phyloP scores from a whole-genome alignment of 2,329 filamentous ascomycete genomes.

The Cladophialophora bantiana region DNA sequence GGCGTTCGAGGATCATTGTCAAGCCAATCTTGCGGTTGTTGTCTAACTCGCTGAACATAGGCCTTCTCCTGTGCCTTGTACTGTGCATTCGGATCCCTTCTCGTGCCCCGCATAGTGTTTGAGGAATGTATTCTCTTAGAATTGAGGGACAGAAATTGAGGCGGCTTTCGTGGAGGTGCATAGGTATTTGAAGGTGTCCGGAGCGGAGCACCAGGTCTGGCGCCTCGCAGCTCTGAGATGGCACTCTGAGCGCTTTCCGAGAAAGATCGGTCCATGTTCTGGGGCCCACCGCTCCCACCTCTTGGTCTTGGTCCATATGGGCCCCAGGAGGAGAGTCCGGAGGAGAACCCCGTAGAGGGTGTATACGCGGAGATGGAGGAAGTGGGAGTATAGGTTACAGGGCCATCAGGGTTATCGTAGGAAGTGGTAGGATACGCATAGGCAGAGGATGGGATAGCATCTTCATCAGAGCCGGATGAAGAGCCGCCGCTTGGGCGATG shows the following conservation, averaged over 20 bases:
- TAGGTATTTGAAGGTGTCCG: constrained; percentile 82
- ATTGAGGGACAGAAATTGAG: constrained; percentile 56
- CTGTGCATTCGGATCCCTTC: constrained; percentile 72
- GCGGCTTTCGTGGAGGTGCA: constrained; percentile 66
- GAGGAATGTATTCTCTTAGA: constrained; percentile 62
- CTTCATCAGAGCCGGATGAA: constrained; percentile 50
- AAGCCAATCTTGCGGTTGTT: constrained; percentile 80
- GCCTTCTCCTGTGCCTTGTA: constrained; percentile 89
- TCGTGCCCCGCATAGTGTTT: constrained; percentile 61
- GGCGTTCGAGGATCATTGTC: constrained; percentile 69
- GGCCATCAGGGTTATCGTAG: constrained; percentile 44
- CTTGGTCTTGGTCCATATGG: constrained; percentile 50
- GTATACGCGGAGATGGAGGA: constrained; percentile 43
- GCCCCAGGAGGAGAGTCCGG: constrained; percentile 47
- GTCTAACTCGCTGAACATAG: constrained; percentile 89
- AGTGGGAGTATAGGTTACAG: constrained; percentile 45
- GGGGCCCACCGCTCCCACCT: constrained; percentile 55
- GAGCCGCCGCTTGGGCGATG: constrained; percentile 51
- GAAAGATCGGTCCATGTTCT: constrained; percentile 38
- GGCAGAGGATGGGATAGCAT: constrained; percentile 46
- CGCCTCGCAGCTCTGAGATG: constrained; percentile 56
- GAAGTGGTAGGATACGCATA: constrained; percentile 45
- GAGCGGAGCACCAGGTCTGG: constrained; percentile 72
- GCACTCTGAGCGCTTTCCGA: constrained; percentile 27
- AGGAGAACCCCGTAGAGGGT: constrained; percentile 40